Conservation (phyloP, 345 rosid species). For the Lepidium sativum region DNA sequence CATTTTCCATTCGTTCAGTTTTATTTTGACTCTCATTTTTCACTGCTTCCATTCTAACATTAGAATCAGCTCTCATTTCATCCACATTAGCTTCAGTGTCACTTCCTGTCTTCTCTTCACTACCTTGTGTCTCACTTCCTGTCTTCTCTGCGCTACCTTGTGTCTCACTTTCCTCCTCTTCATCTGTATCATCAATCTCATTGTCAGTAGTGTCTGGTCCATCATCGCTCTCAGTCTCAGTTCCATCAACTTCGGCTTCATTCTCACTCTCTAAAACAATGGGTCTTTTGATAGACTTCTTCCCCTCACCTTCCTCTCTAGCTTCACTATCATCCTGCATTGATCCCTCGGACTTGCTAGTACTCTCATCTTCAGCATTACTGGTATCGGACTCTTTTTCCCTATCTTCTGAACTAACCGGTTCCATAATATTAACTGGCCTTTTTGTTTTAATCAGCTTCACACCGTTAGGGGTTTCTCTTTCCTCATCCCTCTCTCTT, state of each 20-base stretch:
- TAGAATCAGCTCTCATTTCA: background rate
- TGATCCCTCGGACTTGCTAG: constrained; percentile 20
- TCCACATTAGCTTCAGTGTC: constrained; percentile 16
- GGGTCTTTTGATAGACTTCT: constrained; percentile 19
- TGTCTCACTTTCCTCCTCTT: constrained; percentile 20
- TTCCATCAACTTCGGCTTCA: constrained; percentile 18
- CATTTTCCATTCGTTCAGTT: constrained; percentile 16
- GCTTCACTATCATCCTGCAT: constrained; percentile 26
- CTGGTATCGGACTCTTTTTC: constrained; percentile 24
- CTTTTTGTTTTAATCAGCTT: background rate
- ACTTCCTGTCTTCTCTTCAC: constrained; percentile 20
- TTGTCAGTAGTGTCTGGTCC: constrained; percentile 11
- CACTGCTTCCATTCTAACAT: constrained; percentile 5
- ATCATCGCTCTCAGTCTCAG: constrained; percentile 19
- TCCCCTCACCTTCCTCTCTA: constrained; percentile 25
- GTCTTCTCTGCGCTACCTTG: constrained; percentile 23
- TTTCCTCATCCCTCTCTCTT: constrained; percentile 16
- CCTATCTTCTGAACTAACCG: constrained; percentile 24
- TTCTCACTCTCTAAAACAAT: constrained; percentile 24
- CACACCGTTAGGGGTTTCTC: constrained; percentile 13
- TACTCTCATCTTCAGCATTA: constrained; percentile 29
- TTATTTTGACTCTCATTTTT: constrained; percentile 10
- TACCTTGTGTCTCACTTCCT: too few relatives aligned
- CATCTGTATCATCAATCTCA: constrained; percentile 21
- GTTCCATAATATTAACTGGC: background rate